These are phyloP conservation scores for Piper betle DNA, from an alignment of 164 flowering plant genomes.

Conservation along the genomic window DNA sequence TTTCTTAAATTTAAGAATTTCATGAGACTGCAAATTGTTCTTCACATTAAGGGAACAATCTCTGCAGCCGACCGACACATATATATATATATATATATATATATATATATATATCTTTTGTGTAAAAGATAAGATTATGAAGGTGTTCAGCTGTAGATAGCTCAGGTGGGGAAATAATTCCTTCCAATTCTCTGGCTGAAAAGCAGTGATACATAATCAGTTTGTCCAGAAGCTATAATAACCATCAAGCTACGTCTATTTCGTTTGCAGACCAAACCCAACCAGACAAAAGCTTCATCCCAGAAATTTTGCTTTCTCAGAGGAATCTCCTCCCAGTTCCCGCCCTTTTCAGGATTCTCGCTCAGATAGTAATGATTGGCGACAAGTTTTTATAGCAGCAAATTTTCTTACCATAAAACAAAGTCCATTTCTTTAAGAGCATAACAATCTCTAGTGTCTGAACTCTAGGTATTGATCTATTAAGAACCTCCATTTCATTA, in stretches of 20 bases:
- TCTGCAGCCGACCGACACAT: neutral
- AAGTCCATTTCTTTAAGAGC: neutral
- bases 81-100: too few relatives aligned
- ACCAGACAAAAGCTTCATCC: slow-evolving; percentile 51
- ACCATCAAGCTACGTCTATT: slow-evolving; percentile 22
- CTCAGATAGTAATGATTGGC: neutral
- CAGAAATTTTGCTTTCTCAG: slow-evolving; percentile 16
- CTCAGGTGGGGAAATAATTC: neutral
- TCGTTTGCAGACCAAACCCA: slow-evolving; percentile 22
- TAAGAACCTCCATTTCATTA: too few relatives aligned
- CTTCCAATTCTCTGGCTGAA: neutral
- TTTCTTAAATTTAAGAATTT: too few relatives aligned
- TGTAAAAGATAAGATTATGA: neutral
- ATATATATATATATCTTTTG: neutral
- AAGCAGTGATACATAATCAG: slow-evolving; percentile 17
- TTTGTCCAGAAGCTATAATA: slow-evolving; percentile 22
- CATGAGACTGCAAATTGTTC: too few relatives aligned
- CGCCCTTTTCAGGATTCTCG: slow-evolving; percentile 31
- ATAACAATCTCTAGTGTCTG: too few relatives aligned
- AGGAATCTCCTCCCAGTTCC: slow-evolving; percentile 30
- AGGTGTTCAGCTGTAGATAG: neutral
- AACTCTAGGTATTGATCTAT: too few relatives aligned
- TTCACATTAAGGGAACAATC: too few relatives aligned
- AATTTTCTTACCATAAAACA: too few relatives aligned
- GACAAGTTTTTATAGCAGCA: neutral